These are phyloP conservation scores for Cyberlindnera maritima DNA, from an alignment of 805 yeast species.

Conservation along the genomic window DNA sequence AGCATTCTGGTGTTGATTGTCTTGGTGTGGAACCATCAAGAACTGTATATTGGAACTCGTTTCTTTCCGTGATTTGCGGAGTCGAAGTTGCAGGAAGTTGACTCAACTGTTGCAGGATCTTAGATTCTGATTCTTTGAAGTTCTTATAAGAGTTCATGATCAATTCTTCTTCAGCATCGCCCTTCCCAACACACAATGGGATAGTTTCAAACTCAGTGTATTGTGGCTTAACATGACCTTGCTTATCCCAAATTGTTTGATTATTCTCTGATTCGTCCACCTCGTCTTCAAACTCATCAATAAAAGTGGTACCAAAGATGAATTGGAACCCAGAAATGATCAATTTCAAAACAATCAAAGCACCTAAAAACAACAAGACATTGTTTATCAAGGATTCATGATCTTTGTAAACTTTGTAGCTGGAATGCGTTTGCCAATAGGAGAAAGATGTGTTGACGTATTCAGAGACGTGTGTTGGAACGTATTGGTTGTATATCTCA, in stretches of 20 bases:
- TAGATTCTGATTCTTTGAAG: conserved; percentile 1
- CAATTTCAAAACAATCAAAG: conserved; percentile 1
- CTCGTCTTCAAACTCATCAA: background rate
- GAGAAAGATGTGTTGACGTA: conserved; percentile 1
- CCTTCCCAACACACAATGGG: conserved; percentile 15
- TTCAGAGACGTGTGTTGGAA: conserved; percentile 4
- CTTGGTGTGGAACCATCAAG: conserved; percentile 17
- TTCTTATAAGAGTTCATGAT: conserved; percentile 7
- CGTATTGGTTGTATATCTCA: conserved; percentile 9
- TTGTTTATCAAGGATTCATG: conserved; percentile 5
- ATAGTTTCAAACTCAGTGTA: conserved; percentile 16
- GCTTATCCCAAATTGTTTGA: background rate
- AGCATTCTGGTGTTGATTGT: conserved; percentile 3
- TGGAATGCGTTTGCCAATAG: conserved; percentile 8
- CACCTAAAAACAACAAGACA: conserved; percentile 1
- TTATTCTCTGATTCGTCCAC: background rate
- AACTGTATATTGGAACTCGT: background rate
- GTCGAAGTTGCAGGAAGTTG: background rate
- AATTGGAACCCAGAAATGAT: background rate
- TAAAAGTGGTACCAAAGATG: background rate
- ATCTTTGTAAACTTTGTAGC: conserved; percentile 11
- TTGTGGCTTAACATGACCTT: background rate
- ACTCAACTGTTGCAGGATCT: conserved; percentile 6
- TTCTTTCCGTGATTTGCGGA: too few species aligned
- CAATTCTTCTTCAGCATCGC: conserved; percentile 13